Evolutionary conservation across 495 filamentous ascomycete species (phyloP).

Genomic region (Mytilinidion resinicola): DNA sequence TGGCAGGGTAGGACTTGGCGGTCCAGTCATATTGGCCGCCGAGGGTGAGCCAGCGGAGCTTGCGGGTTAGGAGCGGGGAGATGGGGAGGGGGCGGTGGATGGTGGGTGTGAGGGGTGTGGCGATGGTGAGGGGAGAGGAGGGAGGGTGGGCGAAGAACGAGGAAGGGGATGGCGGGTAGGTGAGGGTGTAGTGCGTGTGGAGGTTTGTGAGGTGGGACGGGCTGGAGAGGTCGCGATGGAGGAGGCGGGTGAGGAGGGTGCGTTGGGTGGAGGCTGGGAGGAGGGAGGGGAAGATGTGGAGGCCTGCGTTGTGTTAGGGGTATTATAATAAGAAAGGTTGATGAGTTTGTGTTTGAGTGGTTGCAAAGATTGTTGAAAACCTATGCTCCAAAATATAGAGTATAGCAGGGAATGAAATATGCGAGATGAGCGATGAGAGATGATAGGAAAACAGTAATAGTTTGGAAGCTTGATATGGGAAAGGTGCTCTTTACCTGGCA

Average conservation of each 20-base stretch:
- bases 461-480: neutral
- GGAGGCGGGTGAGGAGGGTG: conserved; percentile 57
- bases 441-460: neutral
- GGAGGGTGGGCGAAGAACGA: conserved; percentile 48
- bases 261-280: conserved; percentile 63
- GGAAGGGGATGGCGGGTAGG: conserved; percentile 47
- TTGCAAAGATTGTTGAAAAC: neutral
- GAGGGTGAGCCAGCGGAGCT: conserved; percentile 86
- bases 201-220: conserved; percentile 76
- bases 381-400: neutral
- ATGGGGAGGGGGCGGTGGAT: conserved; percentile 65
- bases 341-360: too few species aligned
- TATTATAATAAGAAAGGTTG: conserved; percentile 1
- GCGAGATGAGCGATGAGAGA: neutral
- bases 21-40: conserved; percentile 97
- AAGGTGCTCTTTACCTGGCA: conserved; percentile 31
- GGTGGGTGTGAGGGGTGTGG: conserved; percentile 57
- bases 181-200: conserved; percentile 72
- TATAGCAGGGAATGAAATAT: too few species aligned
- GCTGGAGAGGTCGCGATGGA: conserved; percentile 75
- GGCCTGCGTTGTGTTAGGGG: conserved; percentile 44
- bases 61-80: conserved; percentile 60
- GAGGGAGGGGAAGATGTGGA: conserved; percentile 67
- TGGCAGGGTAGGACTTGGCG: conserved; percentile 62
- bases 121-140: conserved; percentile 7